phyloP scores from a whole-genome alignment of 2,329 filamentous ascomycete species.

The Cadophora sp. region DNA sequence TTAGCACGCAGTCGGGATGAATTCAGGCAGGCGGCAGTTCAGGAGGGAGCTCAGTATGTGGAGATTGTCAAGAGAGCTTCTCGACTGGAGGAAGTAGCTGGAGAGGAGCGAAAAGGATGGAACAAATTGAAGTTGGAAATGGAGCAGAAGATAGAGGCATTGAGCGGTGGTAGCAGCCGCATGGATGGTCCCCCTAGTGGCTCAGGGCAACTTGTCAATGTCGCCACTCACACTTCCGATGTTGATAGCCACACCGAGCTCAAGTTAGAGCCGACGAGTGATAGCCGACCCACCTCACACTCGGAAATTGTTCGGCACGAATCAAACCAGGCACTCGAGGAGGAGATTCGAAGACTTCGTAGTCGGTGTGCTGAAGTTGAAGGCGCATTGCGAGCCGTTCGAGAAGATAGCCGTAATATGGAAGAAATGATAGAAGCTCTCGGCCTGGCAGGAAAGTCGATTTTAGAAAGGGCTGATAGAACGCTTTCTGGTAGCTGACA shows the following conservation, averaged over 20 bases:
- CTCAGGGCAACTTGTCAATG: background rate
- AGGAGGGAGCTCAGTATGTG: conserved; percentile 44
- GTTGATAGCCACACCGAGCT: conserved; percentile 17
- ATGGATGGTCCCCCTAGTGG: conserved; percentile 14
- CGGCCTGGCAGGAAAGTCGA: conserved; percentile 31
- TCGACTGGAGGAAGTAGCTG: conserved; percentile 41
- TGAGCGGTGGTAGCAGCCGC: conserved; percentile 23
- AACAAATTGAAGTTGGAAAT: conserved; percentile 38
- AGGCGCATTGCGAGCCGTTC: conserved; percentile 34
- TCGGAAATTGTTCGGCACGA: conserved; percentile 20
- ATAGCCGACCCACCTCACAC: conserved; percentile 15
- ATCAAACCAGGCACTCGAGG: conserved; percentile 30
- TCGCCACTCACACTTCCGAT: conserved; percentile 17
- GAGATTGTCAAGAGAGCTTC: conserved; percentile 44
- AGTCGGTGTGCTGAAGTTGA: conserved; percentile 39
- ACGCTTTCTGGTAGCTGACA: conserved; percentile 24
- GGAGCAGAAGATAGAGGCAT: conserved; percentile 39
- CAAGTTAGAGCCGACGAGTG: conserved; percentile 27
- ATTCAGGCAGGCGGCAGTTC: conserved; percentile 44
- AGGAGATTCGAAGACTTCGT: conserved; percentile 38
- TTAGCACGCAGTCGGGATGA: conserved; percentile 55
- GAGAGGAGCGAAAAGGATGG: conserved; percentile 41
- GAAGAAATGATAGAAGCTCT: conserved; percentile 37
- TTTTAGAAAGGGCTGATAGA: conserved; percentile 33
- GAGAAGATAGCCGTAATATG: conserved; percentile 40